Base-by-base conservation (phyloP, 148 eudicot species). In the Fagopyrum tataricum region DNA sequence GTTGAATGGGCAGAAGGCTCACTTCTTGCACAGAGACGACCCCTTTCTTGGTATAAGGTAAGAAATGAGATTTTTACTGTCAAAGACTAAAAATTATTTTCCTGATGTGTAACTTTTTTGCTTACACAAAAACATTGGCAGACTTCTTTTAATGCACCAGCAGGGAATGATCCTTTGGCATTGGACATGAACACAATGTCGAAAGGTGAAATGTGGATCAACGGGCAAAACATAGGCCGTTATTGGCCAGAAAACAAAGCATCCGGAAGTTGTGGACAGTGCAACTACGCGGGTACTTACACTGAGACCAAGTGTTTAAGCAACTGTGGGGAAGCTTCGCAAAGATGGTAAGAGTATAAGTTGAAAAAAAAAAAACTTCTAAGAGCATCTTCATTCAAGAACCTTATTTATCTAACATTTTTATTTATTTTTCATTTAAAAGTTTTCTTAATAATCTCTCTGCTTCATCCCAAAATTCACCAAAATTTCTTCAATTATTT, bases 121-220 rank as follows among this genome's bases (percentile, higher is more conserved):
- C 31, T 18, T 0, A 4, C 18, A 0, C 24, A 3, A 6, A 61
- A 61, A 64, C 43, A 37, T 5, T 64, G 6, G 51, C 72, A 70
- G 72, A 80, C 85, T n/a, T 82, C 77, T 53, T 86, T 86, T 55
- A 81, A 84, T 74, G 85, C 84, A 66, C 84, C 89, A 12, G 69
- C 31, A 31, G 89, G 89, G 73, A 74, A 74, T 37, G 85, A 84
- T 70, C 89, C 89, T 6, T 75, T 86, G 79, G 89, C 89, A 31
- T 73, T 86, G 68, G 89, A 86, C 49, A 78, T 86, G 87, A 76
- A 70, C 52, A 82, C 78, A 46, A 86, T 86, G 89, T 78, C 87
- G n/a, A 86, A 86, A 73, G 89, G 89, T 73, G 83, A 84, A 69
- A 71, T 82, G 23, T 86, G 89, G 89, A 74, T 86, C 73, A 86